Base-by-base conservation (phyloP, 202 grass and related monocot genomes). In the Setaria italica region DNA sequence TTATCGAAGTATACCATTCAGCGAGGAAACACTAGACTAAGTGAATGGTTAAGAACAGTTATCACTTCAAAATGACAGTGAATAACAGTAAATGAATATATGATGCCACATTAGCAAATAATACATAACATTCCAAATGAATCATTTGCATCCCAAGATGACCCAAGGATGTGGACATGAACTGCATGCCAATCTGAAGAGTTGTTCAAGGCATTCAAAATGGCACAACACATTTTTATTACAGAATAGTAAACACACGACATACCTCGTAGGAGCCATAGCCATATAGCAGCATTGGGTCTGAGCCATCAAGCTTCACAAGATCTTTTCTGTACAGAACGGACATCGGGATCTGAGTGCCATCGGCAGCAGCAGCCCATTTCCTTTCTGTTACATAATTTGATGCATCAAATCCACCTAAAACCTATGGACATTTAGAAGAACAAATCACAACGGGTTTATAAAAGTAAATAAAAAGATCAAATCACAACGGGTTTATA, bases 341-440 rank as follows among this genome's bases (percentile, higher is more conserved):
- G 39, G 91, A 92, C 81, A 98, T 98, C 53, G 95, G 93, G 45
- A 98, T 87, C 76, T 88, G 87, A 70, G 89, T 89, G 48, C 95
- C 95, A 91, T 98, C 95, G 56, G 85, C 85, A 80, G 93, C 88
- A 75, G 91, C 41, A 75, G 95, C 93, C 93, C 95, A 95, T 79
- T 93, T 95, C 86, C 95, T 94, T 80, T 98, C 93, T 34, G 93
- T 95, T 80, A 92, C 84, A 86, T 98, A 98, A 83, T 90, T 98
- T 82, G 89, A 90, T 76, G 71, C 74, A 48, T 98, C 86, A 70
- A 95, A 98, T 69, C 91, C 95, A 85, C 93, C 93, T 86, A 98
- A 92, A 63, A 98, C 88, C 95, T 98, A 85, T 50, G 41, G 50
- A 80, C 3, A 85, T 81, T 76, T 67, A 62, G 73, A 85, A 71